Percentiles rank a stretch among this genome's conserved stretches.
Evolutionary conservation across 2,329 filamentous ascomycete species (phyloP).

Genomic region (Aureobasidium sp.): DNA sequence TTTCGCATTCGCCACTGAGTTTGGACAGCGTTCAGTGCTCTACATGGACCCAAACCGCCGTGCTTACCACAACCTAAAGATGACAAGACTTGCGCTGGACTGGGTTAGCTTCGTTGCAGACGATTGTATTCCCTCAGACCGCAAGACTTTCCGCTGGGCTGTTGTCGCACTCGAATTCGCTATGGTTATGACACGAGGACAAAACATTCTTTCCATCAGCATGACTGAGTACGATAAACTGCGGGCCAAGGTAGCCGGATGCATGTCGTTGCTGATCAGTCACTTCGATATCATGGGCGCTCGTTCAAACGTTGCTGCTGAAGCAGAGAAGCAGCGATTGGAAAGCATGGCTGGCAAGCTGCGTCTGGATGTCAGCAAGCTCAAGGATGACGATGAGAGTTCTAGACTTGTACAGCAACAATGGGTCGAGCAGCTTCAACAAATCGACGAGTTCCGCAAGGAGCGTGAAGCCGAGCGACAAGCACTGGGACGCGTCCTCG

Average conservation of each 20-base stretch:
- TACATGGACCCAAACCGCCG: slow-evolving; percentile 95
- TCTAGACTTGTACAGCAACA: slow-evolving; percentile 66
- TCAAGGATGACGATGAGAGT: slow-evolving; percentile 79
- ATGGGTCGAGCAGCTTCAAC: slow-evolving; percentile 64
- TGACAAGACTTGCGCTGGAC: slow-evolving; percentile 86
- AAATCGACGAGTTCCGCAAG: slow-evolving; percentile 71
- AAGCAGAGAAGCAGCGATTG: slow-evolving; percentile 83
- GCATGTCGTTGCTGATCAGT: slow-evolving; percentile 94
- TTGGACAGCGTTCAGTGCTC: slow-evolving; percentile 85
- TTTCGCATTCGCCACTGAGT: slow-evolving; percentile 98
- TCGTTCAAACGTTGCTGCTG: slow-evolving; percentile 83
- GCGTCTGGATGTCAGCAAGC: slow-evolving; percentile 67
- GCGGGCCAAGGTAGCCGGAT: slow-evolving; percentile 84
- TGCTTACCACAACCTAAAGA: slow-evolving; percentile 93
- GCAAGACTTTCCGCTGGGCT: slow-evolving; percentile 95
- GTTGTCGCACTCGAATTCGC: slow-evolving; percentile 92
- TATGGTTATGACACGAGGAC: slow-evolving; percentile 92
- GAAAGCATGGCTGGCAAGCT: slow-evolving; percentile 73
- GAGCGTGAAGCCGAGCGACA: slow-evolving; percentile 79
- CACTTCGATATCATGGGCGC: slow-evolving; percentile 99
- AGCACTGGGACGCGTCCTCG: slow-evolving; percentile 80
- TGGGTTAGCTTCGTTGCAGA: slow-evolving; percentile 99
- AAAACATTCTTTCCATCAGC: slow-evolving; percentile 84
- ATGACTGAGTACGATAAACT: slow-evolving; percentile 81
- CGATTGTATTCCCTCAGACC: slow-evolving; percentile 87